Percentiles rank a stretch among this genome's conserved stretches.
These are phyloP conservation scores for Aspergillus brunneoviolaceus DNA, from an alignment of 2,329 filamentous ascomycete genomes.

Conservation along the genomic window DNA sequence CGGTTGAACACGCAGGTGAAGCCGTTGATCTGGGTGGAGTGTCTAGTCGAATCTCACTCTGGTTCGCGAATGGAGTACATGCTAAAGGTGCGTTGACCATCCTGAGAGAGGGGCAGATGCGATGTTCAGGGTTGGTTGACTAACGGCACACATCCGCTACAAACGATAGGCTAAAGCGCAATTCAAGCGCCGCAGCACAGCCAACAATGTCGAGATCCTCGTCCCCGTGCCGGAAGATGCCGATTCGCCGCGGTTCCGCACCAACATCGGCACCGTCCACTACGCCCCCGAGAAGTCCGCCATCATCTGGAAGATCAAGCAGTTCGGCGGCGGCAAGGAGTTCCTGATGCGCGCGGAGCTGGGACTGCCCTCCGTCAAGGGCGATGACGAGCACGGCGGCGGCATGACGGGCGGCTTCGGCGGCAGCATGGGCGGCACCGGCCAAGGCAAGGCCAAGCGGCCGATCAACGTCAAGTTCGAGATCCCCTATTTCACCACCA, in stretches of 20 bases:
- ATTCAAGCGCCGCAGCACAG: constrained; percentile 95
- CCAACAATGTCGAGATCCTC: constrained; percentile 97
- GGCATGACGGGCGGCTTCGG: constrained; percentile 98
- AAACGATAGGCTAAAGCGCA: constrained; percentile 73
- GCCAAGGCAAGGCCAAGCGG: constrained; percentile 84
- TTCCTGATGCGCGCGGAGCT: constrained; percentile 98
- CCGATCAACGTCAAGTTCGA: constrained; percentile 99
- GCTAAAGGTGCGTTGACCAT: constrained; percentile 65
- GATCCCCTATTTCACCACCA: constrained; percentile 99
- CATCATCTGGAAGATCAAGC: constrained; percentile 99
- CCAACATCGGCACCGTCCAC: constrained; percentile 95
- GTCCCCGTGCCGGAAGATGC: constrained; percentile 97
- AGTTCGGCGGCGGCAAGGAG: constrained; percentile 97
- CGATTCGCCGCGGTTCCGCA: constrained; percentile 92
- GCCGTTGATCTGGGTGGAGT: constrained; percentile 98
- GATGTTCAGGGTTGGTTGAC: neutral
- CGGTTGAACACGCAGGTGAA: constrained; percentile 98
- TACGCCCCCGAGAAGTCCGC: constrained; percentile 96
- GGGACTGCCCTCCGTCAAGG: constrained; percentile 87
- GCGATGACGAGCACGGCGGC: constrained; percentile 91
- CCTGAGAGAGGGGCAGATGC: too few relatives aligned
- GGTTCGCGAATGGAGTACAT: constrained; percentile 97
- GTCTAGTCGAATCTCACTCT: constrained; percentile 92
- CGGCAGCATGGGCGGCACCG: constrained; percentile 90
- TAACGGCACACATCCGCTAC: neutral